Evolutionary conservation across 2,329 filamentous ascomycete genomes (phyloP).

Genomic region (Colletotrichum shisoi): DNA sequence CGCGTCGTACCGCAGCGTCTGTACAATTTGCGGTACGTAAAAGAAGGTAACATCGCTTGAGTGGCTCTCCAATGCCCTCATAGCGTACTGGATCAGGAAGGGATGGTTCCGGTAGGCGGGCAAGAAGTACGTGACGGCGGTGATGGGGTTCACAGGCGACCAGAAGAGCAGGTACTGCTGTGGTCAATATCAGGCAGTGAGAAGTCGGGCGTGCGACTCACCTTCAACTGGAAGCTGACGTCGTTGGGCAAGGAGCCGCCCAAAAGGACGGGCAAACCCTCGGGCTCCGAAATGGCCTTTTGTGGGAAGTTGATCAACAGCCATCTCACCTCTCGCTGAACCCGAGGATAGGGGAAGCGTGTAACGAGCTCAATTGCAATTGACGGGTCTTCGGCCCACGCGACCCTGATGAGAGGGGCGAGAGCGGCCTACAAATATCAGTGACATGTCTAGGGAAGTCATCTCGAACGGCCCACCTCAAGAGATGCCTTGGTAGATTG

Average conservation of each 20-base stretch:
- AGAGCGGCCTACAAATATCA: slow-evolving; percentile 59
- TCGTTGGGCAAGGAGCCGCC: slow-evolving; percentile 79
- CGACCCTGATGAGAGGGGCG: slow-evolving; percentile 74
- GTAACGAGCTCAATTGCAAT: slow-evolving; percentile 85
- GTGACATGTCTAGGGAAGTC: background rate
- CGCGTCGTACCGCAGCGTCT: slow-evolving; percentile 89
- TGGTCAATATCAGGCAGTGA: slow-evolving; percentile 44
- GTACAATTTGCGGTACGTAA: slow-evolving; percentile 97
- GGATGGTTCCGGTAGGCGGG: slow-evolving; percentile 91
- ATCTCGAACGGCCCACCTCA: slow-evolving; percentile 48
- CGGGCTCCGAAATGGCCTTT: slow-evolving; percentile 80
- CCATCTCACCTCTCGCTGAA: slow-evolving; percentile 79
- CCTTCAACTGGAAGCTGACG: slow-evolving; percentile 84
- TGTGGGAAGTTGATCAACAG: slow-evolving; percentile 84
- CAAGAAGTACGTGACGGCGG: slow-evolving; percentile 90
- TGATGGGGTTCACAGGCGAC: slow-evolving; percentile 90
- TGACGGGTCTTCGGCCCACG: slow-evolving; percentile 85
- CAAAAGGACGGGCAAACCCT: slow-evolving; percentile 83
- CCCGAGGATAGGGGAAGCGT: slow-evolving; percentile 77
- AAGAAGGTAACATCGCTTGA: slow-evolving; percentile 98
- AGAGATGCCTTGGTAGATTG: slow-evolving; percentile 41
- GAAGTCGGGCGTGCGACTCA: slow-evolving; percentile 47
- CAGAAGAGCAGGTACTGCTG: slow-evolving; percentile 86
- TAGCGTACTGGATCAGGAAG: slow-evolving; percentile 94
- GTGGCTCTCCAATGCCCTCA: slow-evolving; percentile 92